These are phyloP conservation scores for Deinandra increscens DNA, from an alignment of 129 eudicot genomes.

Conservation along the genomic window DNA sequence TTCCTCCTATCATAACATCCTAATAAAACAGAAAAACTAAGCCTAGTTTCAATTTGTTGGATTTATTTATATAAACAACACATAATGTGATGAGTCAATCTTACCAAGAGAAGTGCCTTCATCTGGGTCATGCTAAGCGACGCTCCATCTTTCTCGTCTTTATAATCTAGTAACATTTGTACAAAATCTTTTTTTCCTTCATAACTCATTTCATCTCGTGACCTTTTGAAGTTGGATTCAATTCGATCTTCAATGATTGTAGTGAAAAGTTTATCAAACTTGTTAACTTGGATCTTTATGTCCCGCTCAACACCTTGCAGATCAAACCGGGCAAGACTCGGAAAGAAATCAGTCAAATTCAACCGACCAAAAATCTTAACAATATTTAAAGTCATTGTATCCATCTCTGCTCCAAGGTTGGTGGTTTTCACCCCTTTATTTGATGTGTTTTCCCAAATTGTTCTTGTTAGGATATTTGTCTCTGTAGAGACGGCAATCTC, in stretches of 20 bases:
- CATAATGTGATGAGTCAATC: not conserved
- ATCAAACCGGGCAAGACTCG: slow-evolving; percentile 8
- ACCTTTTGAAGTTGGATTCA: not conserved
- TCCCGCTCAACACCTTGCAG: slow-evolving; percentile 14
- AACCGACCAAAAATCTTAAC: not conserved
- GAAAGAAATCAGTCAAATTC: not conserved
- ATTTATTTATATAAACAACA: not conserved
- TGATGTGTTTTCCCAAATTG: not conserved
- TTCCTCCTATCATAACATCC: slow-evolving; percentile 10
- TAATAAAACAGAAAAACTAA: not conserved
- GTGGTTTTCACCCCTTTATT: not conserved
- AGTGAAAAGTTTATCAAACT: not conserved
- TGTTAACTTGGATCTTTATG: not conserved
- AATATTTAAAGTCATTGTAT: not conserved
- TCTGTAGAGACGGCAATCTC: slow-evolving; percentile 8
- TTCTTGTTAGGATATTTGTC: not conserved
- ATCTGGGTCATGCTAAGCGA: slow-evolving; percentile 13
- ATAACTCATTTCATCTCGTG: not conserved
- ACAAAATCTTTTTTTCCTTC: not conserved
- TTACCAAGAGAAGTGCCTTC: slow-evolving; percentile 9
- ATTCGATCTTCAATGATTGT: slow-evolving; percentile 5
- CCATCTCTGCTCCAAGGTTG: not conserved
- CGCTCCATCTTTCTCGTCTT: not conserved
- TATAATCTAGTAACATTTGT: not conserved
- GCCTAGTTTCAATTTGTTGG: not conserved